A percentile compares a stretch with the other conserved stretches of the same genome.
These are phyloP conservation scores for Madurella fahalii DNA, from an alignment of 2,329 filamentous ascomycete genomes.

Conservation along the genomic window DNA sequence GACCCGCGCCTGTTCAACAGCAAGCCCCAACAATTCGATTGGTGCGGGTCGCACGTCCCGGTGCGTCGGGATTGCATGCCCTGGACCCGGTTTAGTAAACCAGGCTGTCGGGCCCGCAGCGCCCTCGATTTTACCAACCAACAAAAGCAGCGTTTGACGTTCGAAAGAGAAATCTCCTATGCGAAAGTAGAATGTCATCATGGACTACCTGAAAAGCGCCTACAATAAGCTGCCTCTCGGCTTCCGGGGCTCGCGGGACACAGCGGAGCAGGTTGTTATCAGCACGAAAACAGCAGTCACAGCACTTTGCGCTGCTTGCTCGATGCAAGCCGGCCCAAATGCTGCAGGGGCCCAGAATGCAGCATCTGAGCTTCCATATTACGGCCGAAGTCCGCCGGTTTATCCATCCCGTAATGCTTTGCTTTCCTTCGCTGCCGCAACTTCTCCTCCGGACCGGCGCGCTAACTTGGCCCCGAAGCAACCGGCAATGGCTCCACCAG, in stretches of 20 bases:
- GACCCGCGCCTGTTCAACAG: too few relatives aligned
- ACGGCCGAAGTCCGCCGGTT: constrained; percentile 33
- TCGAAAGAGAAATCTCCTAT: not conserved
- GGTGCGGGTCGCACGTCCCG: not conserved
- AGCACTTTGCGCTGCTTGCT: constrained; percentile 13
- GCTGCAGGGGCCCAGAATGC: not conserved
- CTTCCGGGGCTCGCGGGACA: not conserved
- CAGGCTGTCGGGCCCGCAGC: not conserved
- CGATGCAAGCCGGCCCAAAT: constrained; percentile 1
- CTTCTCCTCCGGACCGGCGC: not conserved
- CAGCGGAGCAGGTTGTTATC: constrained; percentile 10
- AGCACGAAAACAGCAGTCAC: constrained; percentile 16
- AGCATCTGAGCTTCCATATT: constrained; percentile 31
- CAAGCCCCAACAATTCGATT: not conserved
- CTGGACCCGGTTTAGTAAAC: not conserved
- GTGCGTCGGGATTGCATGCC: not conserved
- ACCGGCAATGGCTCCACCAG: constrained; percentile 28
- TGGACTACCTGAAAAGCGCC: constrained; percentile 13
- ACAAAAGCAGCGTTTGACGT: not conserved
- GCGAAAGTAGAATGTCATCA: not conserved
- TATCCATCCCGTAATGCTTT: constrained; percentile 31
- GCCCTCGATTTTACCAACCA: not conserved
- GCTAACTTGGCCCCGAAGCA: constrained; percentile 21
- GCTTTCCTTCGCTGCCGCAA: not conserved
- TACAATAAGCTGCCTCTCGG: constrained; percentile 9